A percentile compares a stretch with the other conserved stretches of the same genome.
Evolutionary conservation across 2,329 filamentous ascomycete species (phyloP).

Genomic region (Botrytis medusae): DNA sequence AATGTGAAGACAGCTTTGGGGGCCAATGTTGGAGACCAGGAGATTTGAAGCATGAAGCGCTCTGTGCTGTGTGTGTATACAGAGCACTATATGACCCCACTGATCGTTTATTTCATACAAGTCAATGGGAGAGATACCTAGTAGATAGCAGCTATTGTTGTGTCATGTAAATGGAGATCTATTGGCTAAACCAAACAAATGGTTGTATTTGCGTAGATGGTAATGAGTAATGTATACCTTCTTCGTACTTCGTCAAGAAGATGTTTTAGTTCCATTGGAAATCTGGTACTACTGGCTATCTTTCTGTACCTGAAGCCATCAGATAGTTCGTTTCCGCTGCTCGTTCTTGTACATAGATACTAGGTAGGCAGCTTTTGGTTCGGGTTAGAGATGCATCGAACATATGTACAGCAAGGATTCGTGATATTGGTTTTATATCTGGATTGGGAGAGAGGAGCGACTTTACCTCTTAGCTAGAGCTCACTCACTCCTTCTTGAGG

Average conservation of each 20-base stretch:
- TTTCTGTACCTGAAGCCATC: background rate
- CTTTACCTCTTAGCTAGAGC: background rate
- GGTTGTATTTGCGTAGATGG: background rate
- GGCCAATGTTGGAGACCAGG: background rate
- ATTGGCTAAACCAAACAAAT: background rate
- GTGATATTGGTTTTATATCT: background rate
- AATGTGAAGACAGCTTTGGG: background rate
- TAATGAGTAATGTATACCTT: background rate
- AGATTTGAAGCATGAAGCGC: slow-evolving; percentile 15
- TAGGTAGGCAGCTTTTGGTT: background rate
- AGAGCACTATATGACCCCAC: slow-evolving; percentile 3
- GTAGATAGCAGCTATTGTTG: background rate
- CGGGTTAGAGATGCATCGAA: background rate
- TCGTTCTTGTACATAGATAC: background rate
- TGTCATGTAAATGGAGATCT: slow-evolving; percentile 1
- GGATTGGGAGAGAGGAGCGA: background rate
- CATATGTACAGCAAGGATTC: slow-evolving; percentile 2
- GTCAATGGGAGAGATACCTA: background rate
- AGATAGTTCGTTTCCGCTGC: background rate
- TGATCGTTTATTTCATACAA: slow-evolving; percentile 5
- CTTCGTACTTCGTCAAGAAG: background rate
- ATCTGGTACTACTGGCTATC: background rate
- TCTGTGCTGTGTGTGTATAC: background rate
- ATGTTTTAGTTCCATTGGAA: background rate
- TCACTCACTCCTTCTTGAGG: background rate